Evolutionary conservation across 2,329 filamentous ascomycete species (phyloP), one percentile per base, ranked within the genome.

Genomic region (Arthrobotrys musiformis): DNA sequence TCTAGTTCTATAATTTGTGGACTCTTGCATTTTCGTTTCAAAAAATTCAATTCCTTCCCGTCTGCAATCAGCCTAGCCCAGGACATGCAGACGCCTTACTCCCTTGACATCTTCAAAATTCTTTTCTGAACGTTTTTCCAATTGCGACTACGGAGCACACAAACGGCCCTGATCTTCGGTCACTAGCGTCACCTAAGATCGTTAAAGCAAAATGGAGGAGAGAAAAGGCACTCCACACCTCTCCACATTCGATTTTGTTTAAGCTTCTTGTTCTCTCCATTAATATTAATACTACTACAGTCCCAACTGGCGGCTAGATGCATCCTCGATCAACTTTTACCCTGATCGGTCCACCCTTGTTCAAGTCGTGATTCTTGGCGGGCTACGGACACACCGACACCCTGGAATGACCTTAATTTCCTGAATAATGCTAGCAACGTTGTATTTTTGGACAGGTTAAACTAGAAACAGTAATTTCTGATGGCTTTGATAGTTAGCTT

Each of bases 251-350:
- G 33, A 40, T 40, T 58, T 58, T 11, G 42, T 37, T 17, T 44
- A 48, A 58, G 60, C 50, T 64, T 72, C 48, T n/a, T n/a, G 15
- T 19, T 44, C 46, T 70, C 37, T 50, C 40, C 44, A 46, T 24
- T 35, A 66, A 19, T 42, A 67, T 24, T 7, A n/a, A 28, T 26
- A 63, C 13, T 35, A 58, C 30, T 5, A 35, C 35, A 22, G 62
- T 58, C 50, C 73, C 42, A 77, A 77, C 73, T 77, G 73, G 73
- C 73, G 73, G 73, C 42, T 77, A 70, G 58, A 70, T 77, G 73
- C 73, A 60, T 66, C 52, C 52, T 76, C 28, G 48, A 69, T 50
- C 72, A 58, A 50, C 24, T 40, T 35, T 44, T 26, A 5, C 60
- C 48, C 50, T 67, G 66, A 67, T 70, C 64, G 52, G 60, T n/a